Conservation (phyloP, 2,329 filamentous ascomycete genomes). For the Chaetomiaceae sp. region DNA sequence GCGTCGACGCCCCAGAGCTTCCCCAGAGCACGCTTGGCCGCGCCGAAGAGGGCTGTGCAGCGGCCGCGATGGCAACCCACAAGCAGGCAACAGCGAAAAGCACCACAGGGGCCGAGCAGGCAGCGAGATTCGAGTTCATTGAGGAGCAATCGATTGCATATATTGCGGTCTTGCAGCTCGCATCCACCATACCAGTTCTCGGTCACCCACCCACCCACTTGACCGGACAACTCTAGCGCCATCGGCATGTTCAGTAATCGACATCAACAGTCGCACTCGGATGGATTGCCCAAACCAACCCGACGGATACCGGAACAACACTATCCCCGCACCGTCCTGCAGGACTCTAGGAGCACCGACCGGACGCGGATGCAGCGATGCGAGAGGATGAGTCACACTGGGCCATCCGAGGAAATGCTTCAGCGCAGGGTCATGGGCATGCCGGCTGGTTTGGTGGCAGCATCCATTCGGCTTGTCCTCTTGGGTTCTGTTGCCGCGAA, state of each 20-base stretch:
- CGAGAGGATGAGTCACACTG: no score
- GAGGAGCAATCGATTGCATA: constrained; percentile 2
- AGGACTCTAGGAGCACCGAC: no score
- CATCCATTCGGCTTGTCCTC: no score
- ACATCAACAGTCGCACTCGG: neutral
- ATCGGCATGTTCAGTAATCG: constrained; percentile 4
- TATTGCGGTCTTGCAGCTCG: neutral
- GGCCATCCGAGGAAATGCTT: no score
- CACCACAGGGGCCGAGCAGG: neutral
- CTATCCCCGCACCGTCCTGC: neutral
- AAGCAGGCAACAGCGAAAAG: constrained; percentile 13
- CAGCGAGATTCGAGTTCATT: neutral
- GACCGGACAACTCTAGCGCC: neutral
- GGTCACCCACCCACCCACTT: neutral
- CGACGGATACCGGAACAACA: neutral
- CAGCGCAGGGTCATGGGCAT: no score
- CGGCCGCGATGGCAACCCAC: constrained; percentile 2
- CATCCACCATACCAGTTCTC: neutral
- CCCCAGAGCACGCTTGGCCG: constrained; percentile 1
- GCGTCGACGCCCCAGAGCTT: neutral
- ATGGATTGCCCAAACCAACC: neutral
- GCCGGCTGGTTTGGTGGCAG: no score
- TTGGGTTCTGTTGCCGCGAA: neutral
- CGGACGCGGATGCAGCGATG: no score
- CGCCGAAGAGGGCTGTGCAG: constrained; percentile 9